Evolutionary conservation across 495 filamentous ascomycete genomes (phyloP), one percentile per base, ranked within the genome.

Genomic region (Amphirosellinia nigrospora): DNA sequence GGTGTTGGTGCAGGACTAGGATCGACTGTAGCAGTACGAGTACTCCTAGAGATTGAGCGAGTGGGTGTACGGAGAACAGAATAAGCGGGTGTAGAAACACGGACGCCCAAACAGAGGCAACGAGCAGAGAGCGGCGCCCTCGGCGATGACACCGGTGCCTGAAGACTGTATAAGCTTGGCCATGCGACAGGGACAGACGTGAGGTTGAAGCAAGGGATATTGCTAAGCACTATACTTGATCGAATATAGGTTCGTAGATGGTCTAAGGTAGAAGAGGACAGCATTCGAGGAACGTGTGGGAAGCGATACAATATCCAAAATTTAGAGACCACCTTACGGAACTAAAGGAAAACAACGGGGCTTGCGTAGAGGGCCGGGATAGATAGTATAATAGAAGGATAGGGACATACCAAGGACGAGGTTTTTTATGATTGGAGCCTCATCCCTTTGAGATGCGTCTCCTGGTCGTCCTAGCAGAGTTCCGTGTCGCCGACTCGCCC

Each of bases 1-100:
- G 91, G 85, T 9, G 95, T 98, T 2, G 95, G 95, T 98, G 95
- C 38, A 98, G 87, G 75, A 97, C 81, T 43, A 98, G 89, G 74
- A 93, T 89, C 26, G 89, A 90, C 83, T 97, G 90, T 55, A 91
- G 86, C 67, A 93, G 84, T 46, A 93, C 81, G 66, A 96, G 84
- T 30, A 95, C 75, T 32, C 88, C 93, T 63, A 91, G 79, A 32
- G 90, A 90, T 75, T 95, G 94, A 66, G 96, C 88, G 55, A 97
- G 88, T 78, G 95, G 95, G 82, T 98, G 95, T 0, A 91, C 86
- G 5, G 92, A 91, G 83, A 98, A 95, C 66, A 97, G 85, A 0
- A 91, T 87, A 39, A 92, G 73, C 23, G 85, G 82, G 61, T 83
- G 79, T 32, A 87, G 84, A 77, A 97, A 88, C 72, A 97, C 85